Conservation (phyloP, 495 filamentous ascomycete species). For the Achaetomiella virescens region DNA sequence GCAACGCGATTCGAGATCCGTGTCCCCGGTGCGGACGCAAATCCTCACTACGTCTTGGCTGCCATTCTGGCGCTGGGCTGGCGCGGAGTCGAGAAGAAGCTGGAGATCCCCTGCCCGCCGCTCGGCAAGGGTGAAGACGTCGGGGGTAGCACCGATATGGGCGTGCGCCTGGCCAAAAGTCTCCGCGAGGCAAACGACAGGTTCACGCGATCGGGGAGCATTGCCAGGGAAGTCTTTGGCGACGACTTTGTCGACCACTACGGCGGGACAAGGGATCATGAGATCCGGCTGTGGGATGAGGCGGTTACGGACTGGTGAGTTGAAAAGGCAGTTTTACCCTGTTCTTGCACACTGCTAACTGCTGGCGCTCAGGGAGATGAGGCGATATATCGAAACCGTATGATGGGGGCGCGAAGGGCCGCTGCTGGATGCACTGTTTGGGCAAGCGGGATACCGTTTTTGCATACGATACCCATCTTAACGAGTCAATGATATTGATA, state of each 20-base stretch:
- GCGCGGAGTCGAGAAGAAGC: slow-evolving; percentile 83
- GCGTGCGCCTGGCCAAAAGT: slow-evolving; percentile 69
- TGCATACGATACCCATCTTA: not conserved
- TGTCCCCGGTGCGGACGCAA: slow-evolving; percentile 84
- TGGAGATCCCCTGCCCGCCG: slow-evolving; percentile 75
- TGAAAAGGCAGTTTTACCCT: not conserved
- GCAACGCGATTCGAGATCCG: slow-evolving; percentile 90
- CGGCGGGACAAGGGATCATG: slow-evolving; percentile 87
- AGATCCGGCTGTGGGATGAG: slow-evolving; percentile 87
- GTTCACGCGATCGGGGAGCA: slow-evolving; percentile 68
- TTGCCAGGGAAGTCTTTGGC: slow-evolving; percentile 87
- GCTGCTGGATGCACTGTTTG: not conserved
- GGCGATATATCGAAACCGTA: slow-evolving; percentile 68
- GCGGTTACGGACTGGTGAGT: slow-evolving; percentile 87
- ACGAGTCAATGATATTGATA: not conserved
- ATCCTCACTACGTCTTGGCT: slow-evolving; percentile 80
- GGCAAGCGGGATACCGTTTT: not conserved
- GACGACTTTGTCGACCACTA: slow-evolving; percentile 95
- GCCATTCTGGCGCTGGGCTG: slow-evolving; percentile 81
- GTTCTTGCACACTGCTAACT: slow-evolving; percentile 15
- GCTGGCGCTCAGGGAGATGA: slow-evolving; percentile 51
- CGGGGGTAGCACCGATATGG: slow-evolving; percentile 58
- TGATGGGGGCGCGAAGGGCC: slow-evolving; percentile 22
- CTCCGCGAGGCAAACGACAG: slow-evolving; percentile 72
- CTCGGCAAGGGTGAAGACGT: slow-evolving; percentile 77